phyloP scores from a whole-genome alignment of 176 grass and related monocot species.

The Juncus inflexus region DNA sequence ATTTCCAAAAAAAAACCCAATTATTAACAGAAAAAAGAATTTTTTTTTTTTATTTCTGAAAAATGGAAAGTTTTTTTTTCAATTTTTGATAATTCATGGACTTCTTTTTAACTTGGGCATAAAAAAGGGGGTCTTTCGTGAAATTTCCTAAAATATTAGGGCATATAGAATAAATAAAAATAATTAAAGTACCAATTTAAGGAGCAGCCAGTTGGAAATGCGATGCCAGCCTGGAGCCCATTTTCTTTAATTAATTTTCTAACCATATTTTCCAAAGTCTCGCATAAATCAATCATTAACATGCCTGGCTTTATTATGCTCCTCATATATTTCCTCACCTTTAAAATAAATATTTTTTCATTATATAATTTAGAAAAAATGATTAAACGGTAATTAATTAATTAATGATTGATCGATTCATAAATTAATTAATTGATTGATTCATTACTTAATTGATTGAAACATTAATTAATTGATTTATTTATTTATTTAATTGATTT shows the following conservation, averaged over 20 bases:
- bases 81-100: too few relatives aligned
- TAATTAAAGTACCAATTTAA: slow-evolving; percentile 40
- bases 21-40: too few relatives aligned
- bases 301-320: slow-evolving; percentile 93
- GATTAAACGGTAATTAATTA: background rate
- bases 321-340: slow-evolving; percentile 95
- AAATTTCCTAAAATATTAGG: too few relatives aligned
- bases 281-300: slow-evolving; percentile 88
- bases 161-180: background rate
- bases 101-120: too few relatives aligned
- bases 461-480: too few relatives aligned
- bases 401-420: too few relatives aligned
- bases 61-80: too few relatives aligned
- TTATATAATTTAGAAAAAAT: slow-evolving; percentile 13
- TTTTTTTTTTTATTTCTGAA: too few relatives aligned
- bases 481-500: background rate
- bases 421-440: background rate
- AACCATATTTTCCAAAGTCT: slow-evolving; percentile 54
- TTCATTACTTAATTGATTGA: too few relatives aligned
- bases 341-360: background rate
- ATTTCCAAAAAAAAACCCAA: too few relatives aligned
- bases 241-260: slow-evolving; percentile 38
- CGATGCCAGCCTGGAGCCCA: slow-evolving; percentile 53
- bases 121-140: too few relatives aligned
- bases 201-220: slow-evolving; percentile 55